Evolutionary conservation across 768 basidiomycete species (phyloP).

Genomic region (Boletellus sp.): DNA sequence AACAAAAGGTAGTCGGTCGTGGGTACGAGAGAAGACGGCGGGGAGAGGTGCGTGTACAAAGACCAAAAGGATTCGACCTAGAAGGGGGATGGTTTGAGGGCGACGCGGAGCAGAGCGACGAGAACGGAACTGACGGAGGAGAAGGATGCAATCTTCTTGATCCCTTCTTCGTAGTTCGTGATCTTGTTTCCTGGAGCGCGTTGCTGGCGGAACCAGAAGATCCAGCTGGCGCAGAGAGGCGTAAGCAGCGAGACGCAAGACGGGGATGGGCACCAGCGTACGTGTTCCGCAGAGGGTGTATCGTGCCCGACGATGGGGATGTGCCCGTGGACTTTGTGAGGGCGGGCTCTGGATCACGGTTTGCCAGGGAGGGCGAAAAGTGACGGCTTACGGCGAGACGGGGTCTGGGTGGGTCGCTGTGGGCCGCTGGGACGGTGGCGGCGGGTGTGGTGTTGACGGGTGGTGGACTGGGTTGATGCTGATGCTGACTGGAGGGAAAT

Average conservation of each 20-base stretch:
- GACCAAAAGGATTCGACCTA: constrained; percentile 97
- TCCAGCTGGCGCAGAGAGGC: constrained; percentile 54
- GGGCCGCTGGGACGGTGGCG: not conserved
- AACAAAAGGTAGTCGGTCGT: constrained; percentile 96
- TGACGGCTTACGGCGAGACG: constrained; percentile 65
- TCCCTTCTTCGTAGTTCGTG: constrained; percentile 90
- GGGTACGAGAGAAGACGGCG: constrained; percentile 78
- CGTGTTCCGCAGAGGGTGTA: constrained; percentile 83
- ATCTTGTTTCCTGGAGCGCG: constrained; percentile 87
- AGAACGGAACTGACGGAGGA: constrained; percentile 58
- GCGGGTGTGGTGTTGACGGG: not conserved
- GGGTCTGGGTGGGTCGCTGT: constrained; percentile 33
- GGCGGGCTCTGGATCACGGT: constrained; percentile 31
- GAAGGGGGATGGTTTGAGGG: constrained; percentile 5
- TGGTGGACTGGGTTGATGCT: constrained; percentile 25
- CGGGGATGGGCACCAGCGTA: constrained; percentile 51
- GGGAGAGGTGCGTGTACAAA: constrained; percentile 84
- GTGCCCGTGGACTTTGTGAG: constrained; percentile 38
- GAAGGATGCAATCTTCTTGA: constrained; percentile 88
- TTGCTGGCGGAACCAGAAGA: constrained; percentile 91
- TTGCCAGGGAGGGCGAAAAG: constrained; percentile 62
- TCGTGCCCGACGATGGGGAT: constrained; percentile 31
- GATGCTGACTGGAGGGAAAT: constrained; percentile 50
- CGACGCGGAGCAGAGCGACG: not conserved
- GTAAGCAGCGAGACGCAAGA: constrained; percentile 15